Evolutionary conservation across 441 rosid species (phyloP).

Genomic region (Geranium incanum): DNA sequence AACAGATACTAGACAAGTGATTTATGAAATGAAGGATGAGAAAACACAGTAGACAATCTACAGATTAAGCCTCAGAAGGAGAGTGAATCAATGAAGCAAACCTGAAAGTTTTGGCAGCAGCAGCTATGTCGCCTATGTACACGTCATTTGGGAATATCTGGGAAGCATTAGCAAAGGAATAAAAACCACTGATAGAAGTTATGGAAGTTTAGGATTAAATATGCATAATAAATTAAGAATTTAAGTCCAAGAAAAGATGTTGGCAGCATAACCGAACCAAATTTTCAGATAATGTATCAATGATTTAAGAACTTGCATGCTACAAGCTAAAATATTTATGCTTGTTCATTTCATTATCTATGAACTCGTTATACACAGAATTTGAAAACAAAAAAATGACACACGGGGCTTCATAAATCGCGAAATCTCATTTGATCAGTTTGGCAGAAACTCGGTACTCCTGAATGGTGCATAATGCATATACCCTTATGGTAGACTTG

Average conservation of each 20-base stretch:
- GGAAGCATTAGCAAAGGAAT: conserved; percentile 15
- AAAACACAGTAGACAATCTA: conserved; percentile 2
- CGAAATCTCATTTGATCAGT: neutral
- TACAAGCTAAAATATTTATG: neutral
- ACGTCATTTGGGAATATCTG: conserved; percentile 88
- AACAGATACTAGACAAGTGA: conserved; percentile 1
- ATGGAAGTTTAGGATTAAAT: neutral
- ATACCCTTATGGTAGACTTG: neutral
- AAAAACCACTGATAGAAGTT: neutral
- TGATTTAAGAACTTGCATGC: neutral
- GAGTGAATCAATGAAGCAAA: conserved; percentile 25
- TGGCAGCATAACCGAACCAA: neutral
- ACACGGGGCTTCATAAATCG: neutral
- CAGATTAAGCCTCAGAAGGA: conserved; percentile 15
- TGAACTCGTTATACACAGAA: neutral
- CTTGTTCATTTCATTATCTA: neutral
- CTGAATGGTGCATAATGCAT: neutral
- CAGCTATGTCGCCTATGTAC: conserved; percentile 62
- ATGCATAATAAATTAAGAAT: neutral
- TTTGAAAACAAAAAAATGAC: neutral
- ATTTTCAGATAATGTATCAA: neutral
- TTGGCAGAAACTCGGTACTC: neutral
- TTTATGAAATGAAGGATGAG: neutral
- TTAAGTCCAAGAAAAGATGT: neutral
- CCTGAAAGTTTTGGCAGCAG: conserved; percentile 77